These are phyloP conservation scores for Capsicum chinense DNA, from an alignment of 257 asterid species.

Conservation along the genomic window DNA sequence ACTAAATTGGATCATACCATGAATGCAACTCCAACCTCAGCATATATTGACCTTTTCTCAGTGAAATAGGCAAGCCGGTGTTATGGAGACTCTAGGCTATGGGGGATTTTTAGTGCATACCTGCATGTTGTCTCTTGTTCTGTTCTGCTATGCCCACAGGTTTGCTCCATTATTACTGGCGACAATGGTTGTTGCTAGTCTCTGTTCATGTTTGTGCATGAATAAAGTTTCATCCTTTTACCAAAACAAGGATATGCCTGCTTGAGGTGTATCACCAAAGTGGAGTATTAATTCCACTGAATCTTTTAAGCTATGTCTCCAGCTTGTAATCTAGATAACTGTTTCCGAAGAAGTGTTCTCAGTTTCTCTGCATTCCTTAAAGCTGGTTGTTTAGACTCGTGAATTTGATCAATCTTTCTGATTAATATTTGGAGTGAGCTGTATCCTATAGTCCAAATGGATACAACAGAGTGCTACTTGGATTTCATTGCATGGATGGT, in stretches of 20 bases:
- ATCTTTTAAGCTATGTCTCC: background rate
- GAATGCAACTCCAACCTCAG: background rate
- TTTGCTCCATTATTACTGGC: background rate
- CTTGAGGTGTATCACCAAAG: background rate
- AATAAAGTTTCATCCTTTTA: background rate
- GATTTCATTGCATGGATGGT: too few species aligned
- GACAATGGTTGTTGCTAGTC: background rate
- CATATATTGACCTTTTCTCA: background rate
- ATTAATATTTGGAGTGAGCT: background rate
- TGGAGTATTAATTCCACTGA: background rate
- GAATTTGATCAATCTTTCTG: background rate
- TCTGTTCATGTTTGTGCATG: constrained; percentile 7
- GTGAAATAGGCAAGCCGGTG: background rate
- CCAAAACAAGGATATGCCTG: background rate
- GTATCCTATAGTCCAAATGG: too few species aligned
- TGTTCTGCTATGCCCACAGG: background rate
- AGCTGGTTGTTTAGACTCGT: background rate
- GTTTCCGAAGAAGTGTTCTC: background rate
- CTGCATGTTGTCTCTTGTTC: background rate
- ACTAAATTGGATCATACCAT: background rate
- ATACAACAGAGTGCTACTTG: background rate
- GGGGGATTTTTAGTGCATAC: background rate
- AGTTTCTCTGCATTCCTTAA: background rate
- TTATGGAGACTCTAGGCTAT: background rate
- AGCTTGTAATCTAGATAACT: background rate